These are phyloP conservation scores for Penicillium silybi DNA, from an alignment of 495 filamentous ascomycete species.

Conservation along the genomic window DNA sequence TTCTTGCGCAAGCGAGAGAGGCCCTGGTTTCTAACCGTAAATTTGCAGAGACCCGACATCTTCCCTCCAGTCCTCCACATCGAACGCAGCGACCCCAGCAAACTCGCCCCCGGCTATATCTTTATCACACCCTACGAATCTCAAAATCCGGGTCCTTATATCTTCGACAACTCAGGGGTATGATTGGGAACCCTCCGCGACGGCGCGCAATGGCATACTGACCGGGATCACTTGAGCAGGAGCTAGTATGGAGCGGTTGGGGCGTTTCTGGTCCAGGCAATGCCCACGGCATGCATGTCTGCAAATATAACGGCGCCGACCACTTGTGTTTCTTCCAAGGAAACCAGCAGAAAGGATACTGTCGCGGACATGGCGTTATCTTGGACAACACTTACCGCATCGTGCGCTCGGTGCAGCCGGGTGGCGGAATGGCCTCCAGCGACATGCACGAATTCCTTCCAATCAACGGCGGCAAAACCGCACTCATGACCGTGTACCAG, in stretches of 20 bases:
- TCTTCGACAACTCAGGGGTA: constrained; percentile 44
- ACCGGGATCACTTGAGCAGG: constrained; percentile 23
- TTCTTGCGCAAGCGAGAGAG: neutral
- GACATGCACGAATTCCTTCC: constrained; percentile 51
- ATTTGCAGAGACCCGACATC: constrained; percentile 38
- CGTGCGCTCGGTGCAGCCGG: constrained; percentile 41
- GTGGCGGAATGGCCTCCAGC: constrained; percentile 45
- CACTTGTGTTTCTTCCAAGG: constrained; percentile 55
- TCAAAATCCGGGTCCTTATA: constrained; percentile 41
- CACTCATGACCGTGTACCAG: constrained; percentile 54
- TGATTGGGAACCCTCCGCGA: constrained; percentile 6
- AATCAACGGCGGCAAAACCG: constrained; percentile 46
- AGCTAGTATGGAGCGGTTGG: constrained; percentile 47
- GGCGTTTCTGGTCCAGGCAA: constrained; percentile 39
- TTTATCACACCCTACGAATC: constrained; percentile 42
- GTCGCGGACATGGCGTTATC: constrained; percentile 51
- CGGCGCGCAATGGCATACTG: constrained; percentile 3
- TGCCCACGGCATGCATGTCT: constrained; percentile 43
- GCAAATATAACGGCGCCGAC: constrained; percentile 43
- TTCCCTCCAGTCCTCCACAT: constrained; percentile 33
- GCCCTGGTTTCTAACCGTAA: neutral
- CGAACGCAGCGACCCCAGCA: constrained; percentile 23
- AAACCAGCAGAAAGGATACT: constrained; percentile 50
- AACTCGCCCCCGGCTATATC: constrained; percentile 40
- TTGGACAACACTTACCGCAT: constrained; percentile 49